Evolutionary conservation across 2,329 filamentous ascomycete genomes (phyloP).

Genomic region (Monosporascus sp.): DNA sequence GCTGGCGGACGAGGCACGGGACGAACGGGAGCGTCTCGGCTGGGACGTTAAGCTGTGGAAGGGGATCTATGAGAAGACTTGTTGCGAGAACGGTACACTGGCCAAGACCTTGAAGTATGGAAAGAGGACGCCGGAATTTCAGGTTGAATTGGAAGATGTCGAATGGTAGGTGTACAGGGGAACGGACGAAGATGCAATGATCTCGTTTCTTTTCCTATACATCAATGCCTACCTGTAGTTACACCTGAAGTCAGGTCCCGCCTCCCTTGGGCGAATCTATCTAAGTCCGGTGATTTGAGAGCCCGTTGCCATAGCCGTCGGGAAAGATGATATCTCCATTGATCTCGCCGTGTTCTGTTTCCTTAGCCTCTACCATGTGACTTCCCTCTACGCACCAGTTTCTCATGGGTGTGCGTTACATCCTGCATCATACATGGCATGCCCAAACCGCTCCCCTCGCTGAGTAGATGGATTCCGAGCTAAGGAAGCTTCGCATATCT

Average conservation of each 20-base stretch:
- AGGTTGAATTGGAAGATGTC: background rate
- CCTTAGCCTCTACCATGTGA: background rate
- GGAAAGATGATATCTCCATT: background rate
- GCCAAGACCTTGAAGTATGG: slow-evolving; percentile 6
- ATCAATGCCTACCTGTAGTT: no score
- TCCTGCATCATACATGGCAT: background rate
- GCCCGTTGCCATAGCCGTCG: no score
- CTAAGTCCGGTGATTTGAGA: no score
- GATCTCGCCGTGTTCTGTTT: background rate
- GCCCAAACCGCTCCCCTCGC: background rate
- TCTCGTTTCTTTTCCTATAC: background rate
- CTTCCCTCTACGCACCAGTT: background rate
- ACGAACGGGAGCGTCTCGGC: slow-evolving; percentile 6
- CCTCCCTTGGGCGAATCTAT: no score
- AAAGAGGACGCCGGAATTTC: background rate
- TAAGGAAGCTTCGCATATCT: slow-evolving; percentile 15
- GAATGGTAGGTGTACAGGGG: no score
- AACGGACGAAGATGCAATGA: background rate
- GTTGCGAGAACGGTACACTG: slow-evolving; percentile 11
- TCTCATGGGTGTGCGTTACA: background rate
- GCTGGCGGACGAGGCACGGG: slow-evolving; percentile 6
- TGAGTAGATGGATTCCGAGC: background rate
- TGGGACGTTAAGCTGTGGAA: slow-evolving; percentile 6
- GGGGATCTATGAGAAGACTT: slow-evolving; percentile 15
- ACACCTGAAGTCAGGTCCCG: no score